A percentile compares a stretch with the other conserved stretches of the same genome.
These are phyloP conservation scores for Suillus brevipes DNA, from an alignment of 768 basidiomycete species.

Conservation along the genomic window DNA sequence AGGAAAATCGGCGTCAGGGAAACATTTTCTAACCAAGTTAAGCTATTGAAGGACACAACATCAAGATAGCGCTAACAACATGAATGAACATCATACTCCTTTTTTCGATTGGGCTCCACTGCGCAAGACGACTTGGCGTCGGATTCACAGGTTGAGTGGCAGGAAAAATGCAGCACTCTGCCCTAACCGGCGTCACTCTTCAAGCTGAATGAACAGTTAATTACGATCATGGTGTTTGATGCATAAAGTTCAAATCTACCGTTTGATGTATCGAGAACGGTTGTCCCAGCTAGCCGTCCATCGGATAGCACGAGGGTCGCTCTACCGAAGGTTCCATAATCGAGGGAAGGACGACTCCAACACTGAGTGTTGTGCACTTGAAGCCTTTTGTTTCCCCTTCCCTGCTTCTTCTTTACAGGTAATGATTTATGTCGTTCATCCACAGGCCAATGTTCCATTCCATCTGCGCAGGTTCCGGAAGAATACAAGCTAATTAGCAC, in stretches of 20 bases:
- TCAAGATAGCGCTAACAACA: not conserved
- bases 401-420: constrained; percentile 8
- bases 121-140: constrained; percentile 28
- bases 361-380: constrained; percentile 28
- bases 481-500: not conserved
- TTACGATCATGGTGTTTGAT: not conserved
- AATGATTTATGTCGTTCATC: constrained; percentile 40
- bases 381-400: constrained; percentile 33
- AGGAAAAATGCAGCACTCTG: constrained; percentile 53
- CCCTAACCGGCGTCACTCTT: constrained; percentile 33
- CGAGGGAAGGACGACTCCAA: constrained; percentile 53
- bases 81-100: constrained; percentile 44
- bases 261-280: constrained; percentile 34
- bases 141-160: constrained; percentile 41
- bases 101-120: constrained; percentile 60
- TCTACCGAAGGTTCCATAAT: constrained; percentile 56
- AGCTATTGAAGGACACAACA: constrained; percentile 44
- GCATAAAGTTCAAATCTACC: constrained; percentile 19
- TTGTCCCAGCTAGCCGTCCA: constrained; percentile 54
- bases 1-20: constrained; percentile 75
- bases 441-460: constrained; percentile 77
- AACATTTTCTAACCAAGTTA: constrained; percentile 66
- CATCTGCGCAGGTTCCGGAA: constrained; percentile 42
- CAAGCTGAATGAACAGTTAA: constrained; percentile 26
- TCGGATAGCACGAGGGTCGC: constrained; percentile 50